Evolutionary conservation across 83 land plant species (phyloP), one percentile per base, ranked within the genome.

Genomic region (Picea abies): DNA sequence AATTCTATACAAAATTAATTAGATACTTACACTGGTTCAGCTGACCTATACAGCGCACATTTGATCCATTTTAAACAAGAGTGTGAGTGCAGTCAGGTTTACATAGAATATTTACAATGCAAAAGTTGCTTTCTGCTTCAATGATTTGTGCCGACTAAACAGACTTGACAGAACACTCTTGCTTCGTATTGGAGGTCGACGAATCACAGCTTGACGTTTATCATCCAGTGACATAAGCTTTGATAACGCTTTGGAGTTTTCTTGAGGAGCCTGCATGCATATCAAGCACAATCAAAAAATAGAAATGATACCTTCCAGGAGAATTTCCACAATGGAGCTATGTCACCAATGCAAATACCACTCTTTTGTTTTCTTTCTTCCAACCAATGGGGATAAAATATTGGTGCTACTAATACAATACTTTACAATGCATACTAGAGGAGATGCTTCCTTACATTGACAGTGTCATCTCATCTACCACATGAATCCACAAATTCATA

Each of bases 111-210:
- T 35, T 69, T 35, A 69, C 37, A 17, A 20, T 16, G 39, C 41
- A 6, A 37, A 17, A 69, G 41, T 16, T 69, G 73, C 52, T 84
- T 88, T 86, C 68, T 82, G 79, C 79, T 88, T 92, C 12, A 79
- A 3, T 19, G 84, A 41, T 82, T 93, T 93, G 79, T 84, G 84
- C 82, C 89, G 90, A 22, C 69, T 82, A 72, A 93, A 93, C 78
- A 93, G 85, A 19, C 85, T 79, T 47, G 92, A 88, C 4, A 93
- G 81, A 81, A 89, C 62, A 63, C 93, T 89, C 83, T 84, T 90
- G 79, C 82, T 90, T 17, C 91, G 89, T 67, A 26, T 73, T 70
- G 95, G 88, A 32, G 87, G 72, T 26, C 71, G 88, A 0, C 72
- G 19, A 23, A 62, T 79, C 32, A 80, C 76, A 41, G 63, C 84